Percentiles rank a stretch among this genome's conserved stretches.
These are phyloP conservation scores for Aspergillus bombycis DNA, from an alignment of 2,329 filamentous ascomycete species.

Conservation along the genomic window DNA sequence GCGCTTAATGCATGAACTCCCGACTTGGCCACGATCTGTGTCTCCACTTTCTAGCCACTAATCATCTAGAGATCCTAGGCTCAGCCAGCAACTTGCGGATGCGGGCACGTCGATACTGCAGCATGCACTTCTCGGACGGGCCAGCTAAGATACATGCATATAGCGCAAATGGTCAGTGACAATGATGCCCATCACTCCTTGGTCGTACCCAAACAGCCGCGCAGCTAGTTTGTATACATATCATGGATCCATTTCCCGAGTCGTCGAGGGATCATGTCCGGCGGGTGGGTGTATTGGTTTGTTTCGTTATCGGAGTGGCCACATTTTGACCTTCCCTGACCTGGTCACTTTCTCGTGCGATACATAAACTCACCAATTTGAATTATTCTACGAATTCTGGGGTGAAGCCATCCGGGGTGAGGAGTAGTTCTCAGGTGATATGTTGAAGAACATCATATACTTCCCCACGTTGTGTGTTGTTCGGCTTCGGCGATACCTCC, in stretches of 20 bases:
- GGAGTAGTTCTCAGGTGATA: background rate
- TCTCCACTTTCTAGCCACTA: background rate
- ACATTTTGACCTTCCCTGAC: background rate
- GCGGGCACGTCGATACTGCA: background rate
- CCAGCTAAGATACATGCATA: background rate
- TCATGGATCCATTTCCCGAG: background rate
- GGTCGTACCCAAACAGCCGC: constrained; percentile 24
- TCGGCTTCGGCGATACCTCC: constrained; percentile 7
- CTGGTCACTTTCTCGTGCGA: background rate
- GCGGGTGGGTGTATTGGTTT: background rate
- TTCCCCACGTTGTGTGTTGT: background rate
- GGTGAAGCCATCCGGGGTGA: background rate
- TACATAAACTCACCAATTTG: background rate
- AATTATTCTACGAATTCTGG: background rate
- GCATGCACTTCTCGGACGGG: background rate
- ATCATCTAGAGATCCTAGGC: no score
- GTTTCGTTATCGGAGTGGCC: background rate
- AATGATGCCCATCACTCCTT: constrained; percentile 24
- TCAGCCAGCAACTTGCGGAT: background rate
- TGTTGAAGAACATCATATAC: background rate
- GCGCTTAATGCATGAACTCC: background rate
- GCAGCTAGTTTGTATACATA: constrained; percentile 17
- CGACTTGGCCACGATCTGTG: background rate
- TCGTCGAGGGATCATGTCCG: background rate
- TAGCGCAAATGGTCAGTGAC: constrained; percentile 17